Evolutionary conservation across 345 rosid species (phyloP), one percentile per base, ranked within the genome.

Genomic region (Leavenworthia alabamica): DNA sequence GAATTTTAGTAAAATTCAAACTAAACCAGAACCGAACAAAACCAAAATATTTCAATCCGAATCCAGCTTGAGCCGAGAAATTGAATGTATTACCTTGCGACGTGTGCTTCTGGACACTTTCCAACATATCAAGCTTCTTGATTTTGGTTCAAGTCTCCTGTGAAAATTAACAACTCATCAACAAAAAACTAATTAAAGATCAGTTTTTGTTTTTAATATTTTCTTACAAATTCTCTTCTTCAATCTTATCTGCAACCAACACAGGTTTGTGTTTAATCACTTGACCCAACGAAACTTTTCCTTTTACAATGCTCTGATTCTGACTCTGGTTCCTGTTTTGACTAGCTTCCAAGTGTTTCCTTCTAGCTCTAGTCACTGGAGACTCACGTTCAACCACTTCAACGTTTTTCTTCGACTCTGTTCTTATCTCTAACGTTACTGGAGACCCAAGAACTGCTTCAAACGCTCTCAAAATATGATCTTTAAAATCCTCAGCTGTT

Each of bases 81-180:
- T 12, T 31, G 9, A 41, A 49, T 51, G 5, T 40, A 26, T 74
- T 85, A 94, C 99, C 96, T 86, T 90, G 14, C 81, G 78, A 31
- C 83, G 82, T 7, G 81, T 79, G 45, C 66, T 79, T 75, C 78
- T 81, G 2, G 85, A 73, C 32, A 83, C 81, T 73, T 86, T 90
- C 99, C 96, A 88, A 78, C 99, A 86, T 40, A 90, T 78, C 78
- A 90, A 73, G 78, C 82, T 88, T 82, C 90, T 86, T 3, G 99
- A 84, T 68, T 79, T 78, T 1, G 97, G 82, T 73, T 94, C 99
- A 62, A 94, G 84, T 68, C 85, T 88, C 85, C 97, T 94, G 88
- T 44, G 5, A 55, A 65, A 68, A 49, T 58, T 12, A 52, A 56
- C 24, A 1, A 47, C 15, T 68, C 12, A 43, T 17, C 55, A 41